Base-by-base conservation (phyloP, 441 rosid species). In the Raphanus hybrid region DNA sequence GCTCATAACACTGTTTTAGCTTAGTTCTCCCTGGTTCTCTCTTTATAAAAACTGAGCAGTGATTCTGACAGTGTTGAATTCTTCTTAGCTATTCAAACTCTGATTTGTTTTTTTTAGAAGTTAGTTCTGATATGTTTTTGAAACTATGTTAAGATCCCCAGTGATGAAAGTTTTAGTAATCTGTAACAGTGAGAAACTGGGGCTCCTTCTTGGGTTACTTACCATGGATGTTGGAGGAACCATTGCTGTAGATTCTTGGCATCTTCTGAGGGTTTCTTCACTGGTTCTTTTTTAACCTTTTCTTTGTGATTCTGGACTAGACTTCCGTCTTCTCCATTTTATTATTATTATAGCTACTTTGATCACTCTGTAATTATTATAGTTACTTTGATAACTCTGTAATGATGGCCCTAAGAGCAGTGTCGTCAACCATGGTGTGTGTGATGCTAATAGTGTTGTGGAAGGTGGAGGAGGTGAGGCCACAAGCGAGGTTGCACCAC, bases 111-210 rank as follows among this genome's bases (percentile, higher is more conserved):
- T n/a, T 4, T 41, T 23, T 54, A 29, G 57, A 26, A 11, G 23
- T 43, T 58, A 11, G 27, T 2, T 43, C 48, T 75, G 29, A 34
- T 59, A 20, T 45, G 55, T 69, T 9, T 35, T 68, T n/a, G 4
- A 34, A 26, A 35, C 27, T 11, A 2, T 12, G 35, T 8, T 27
- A 70, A 54, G 78, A 74, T 79, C 69, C 78, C 82, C 82, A 2
- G 75, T 79, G 82, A 79, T 74, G 82, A 79, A 63, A 41, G 15
- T 67, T 79, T 79, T 74, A 79, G 82, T 79, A 79, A 79, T 79
- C 78, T 79, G 71, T 61, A 74, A 72, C 48, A 35, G 65, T 73
- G 60, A 78, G 27, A 14, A 74, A 79, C 69, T 79, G 82, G 82
- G 6, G 78, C 82, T 79, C 82, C 78, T 75, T 79, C 78, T 64